phyloP scores from a whole-genome alignment of 2,329 filamentous ascomycete species.

The Aspergillus flavus region DNA sequence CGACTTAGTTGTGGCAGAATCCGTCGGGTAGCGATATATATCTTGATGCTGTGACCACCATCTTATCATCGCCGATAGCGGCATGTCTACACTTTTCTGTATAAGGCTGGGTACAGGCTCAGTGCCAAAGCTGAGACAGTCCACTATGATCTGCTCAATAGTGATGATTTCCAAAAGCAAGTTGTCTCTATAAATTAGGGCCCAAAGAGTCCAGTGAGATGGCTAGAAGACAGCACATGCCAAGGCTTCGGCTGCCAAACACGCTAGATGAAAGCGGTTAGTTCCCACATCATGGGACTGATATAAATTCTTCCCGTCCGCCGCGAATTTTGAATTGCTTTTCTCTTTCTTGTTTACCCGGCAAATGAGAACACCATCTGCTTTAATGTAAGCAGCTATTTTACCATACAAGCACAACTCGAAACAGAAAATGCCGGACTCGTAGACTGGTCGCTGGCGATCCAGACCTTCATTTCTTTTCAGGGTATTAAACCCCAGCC shows the following conservation, averaged over 20 bases:
- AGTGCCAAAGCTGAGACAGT: not conserved
- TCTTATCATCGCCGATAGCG: not conserved
- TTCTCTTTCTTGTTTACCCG: not conserved
- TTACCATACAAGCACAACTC: not conserved
- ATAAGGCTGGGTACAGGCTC: not conserved
- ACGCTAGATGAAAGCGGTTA: not conserved
- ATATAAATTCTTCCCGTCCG: not conserved
- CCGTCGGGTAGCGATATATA: too few relatives aligned
- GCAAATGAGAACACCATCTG: not conserved
- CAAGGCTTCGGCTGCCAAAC: not conserved
- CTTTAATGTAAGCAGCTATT: constrained; percentile 8
- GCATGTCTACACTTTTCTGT: not conserved
- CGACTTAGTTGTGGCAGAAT: too few relatives aligned
- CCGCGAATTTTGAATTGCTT: not conserved
- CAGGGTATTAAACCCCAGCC: constrained; percentile 20
- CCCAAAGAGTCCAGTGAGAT: not conserved
- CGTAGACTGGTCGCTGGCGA: not conserved
- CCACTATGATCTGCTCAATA: not conserved
- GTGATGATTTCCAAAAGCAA: not conserved
- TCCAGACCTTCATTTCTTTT: not conserved
- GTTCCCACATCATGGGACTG: too few relatives aligned
- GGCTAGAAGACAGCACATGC: not conserved
- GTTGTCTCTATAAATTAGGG: not conserved
- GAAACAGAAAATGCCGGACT: not conserved
- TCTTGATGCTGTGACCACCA: too few relatives aligned